Base-by-base conservation (phyloP, 176 grass and related monocot species). In the Musa itinerans region DNA sequence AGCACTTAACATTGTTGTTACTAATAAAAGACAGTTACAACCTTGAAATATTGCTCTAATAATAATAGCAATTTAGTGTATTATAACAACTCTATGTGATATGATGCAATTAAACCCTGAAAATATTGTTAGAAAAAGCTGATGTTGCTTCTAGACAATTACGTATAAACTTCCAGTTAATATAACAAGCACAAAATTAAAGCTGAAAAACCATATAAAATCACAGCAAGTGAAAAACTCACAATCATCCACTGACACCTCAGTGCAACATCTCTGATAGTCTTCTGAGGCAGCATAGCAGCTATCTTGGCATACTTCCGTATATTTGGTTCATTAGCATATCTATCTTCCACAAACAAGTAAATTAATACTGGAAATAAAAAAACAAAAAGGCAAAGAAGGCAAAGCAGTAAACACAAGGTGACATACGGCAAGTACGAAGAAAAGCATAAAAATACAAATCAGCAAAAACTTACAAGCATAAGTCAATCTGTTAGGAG, bases 241-340 rank as follows among this genome's bases (percentile, higher is more conserved):
- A 83, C 85, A 53, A 53, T 87, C 67, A 80, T 83, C 81, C 77
- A 83, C 19, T 77, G 77, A 62, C 81, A 87, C 77, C 81, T 75
- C 77, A 83, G 59, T 52, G 85, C 85, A 25, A 87, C 81, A 73
- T 87, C 85, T 50, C 85, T 79, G 61, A 80, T 82, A 34, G 81
- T 83, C 77, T 87, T 87, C 24, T 71, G 23, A 29, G 50, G 66
- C 63, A 87, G 52, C 63, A 53, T 67, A 51, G 85, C 50, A 13
- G 81, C 80, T 80, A 87, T 77, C 66, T 83, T 87, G 1, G 53
- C 50, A 23, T 87, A 87, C 27, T 87, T 87, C 43, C 74, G 71
- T 26, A 83, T 50, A 50, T n/a, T 53, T 3, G 63, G 21, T 29
- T 83, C 81, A 73, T 65, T 72, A 24, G 81, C 55, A 81, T 80